A percentile compares a stretch with the other conserved stretches of the same genome.
These are phyloP conservation scores for Trichoderma sp. DNA, from an alignment of 2,329 filamentous ascomycete species.

Conservation along the genomic window DNA sequence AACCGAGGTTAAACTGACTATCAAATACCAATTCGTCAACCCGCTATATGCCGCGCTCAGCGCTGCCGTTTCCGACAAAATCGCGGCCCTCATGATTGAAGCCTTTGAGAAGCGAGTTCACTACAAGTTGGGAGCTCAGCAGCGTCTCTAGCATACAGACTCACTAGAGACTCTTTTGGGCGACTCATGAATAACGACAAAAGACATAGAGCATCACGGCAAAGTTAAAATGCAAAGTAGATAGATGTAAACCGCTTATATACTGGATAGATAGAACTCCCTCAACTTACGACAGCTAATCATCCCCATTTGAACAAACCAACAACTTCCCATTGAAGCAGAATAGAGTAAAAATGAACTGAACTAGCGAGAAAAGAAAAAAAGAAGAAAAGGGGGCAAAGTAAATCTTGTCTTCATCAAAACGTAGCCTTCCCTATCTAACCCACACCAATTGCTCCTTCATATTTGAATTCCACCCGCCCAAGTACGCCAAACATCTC, in stretches of 20 bases:
- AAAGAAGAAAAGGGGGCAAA: neutral
- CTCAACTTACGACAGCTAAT: constrained; percentile 25
- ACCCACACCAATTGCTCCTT: constrained; percentile 25
- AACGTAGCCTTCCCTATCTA: constrained; percentile 25
- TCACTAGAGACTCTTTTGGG: neutral
- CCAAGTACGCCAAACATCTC: constrained; percentile 21
- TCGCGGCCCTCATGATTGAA: constrained; percentile 86
- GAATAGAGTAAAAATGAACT: neutral
- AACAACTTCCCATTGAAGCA: constrained; percentile 27
- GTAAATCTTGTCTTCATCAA: constrained; percentile 18
- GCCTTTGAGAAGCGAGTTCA: constrained; percentile 85
- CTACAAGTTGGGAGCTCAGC: constrained; percentile 39
- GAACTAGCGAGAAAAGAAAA: neutral
- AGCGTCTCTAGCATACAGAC: constrained; percentile 5
- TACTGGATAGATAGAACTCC: neutral
- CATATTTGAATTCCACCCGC: constrained; percentile 30
- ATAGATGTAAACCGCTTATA: neutral
- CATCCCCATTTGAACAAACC: constrained; percentile 23
- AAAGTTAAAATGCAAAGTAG: neutral
- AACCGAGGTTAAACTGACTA: constrained; percentile 73
- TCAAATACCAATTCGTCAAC: constrained; percentile 84
- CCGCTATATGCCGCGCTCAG: constrained; percentile 85
- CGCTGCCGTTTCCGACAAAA: constrained; percentile 76
- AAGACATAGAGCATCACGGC: neutral
- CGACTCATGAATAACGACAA: constrained; percentile 8